phyloP scores from a whole-genome alignment of 2,329 filamentous ascomycete genomes.

The Penicillium vulpinum region DNA sequence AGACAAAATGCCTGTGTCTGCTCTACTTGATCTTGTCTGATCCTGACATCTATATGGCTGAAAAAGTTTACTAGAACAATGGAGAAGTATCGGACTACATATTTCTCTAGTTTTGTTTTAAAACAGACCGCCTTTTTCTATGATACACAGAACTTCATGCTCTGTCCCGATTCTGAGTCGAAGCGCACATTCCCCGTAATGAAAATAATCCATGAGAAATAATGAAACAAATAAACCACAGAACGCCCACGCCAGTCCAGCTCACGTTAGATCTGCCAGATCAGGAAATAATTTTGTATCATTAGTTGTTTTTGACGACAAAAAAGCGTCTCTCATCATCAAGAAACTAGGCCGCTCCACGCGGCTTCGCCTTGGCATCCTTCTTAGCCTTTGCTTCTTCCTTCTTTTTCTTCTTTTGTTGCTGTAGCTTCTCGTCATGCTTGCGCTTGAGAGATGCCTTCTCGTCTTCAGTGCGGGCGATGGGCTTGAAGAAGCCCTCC shows the following conservation, averaged over 20 bases:
- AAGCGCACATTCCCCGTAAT: conserved; percentile 1
- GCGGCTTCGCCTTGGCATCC: conserved; percentile 81
- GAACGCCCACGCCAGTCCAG: conserved; percentile 19
- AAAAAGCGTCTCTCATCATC: background rate
- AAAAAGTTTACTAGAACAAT: background rate
- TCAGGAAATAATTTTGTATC: conserved; percentile 7
- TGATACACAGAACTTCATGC: conserved; percentile 17
- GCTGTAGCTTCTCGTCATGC: conserved; percentile 85
- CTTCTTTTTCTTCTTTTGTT: conserved; percentile 94
- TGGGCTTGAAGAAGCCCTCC: conserved; percentile 94
- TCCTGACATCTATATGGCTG: background rate
- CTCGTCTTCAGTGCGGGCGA: conserved; percentile 84
- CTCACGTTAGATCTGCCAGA: conserved; percentile 11
- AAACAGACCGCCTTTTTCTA: conserved; percentile 3
- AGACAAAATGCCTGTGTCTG: background rate
- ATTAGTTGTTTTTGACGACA: background rate
- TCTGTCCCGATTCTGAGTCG: background rate
- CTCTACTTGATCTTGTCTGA: conserved; percentile 11
- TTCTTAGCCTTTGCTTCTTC: conserved; percentile 95
- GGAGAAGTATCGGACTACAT: background rate
- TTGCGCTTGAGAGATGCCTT: conserved; percentile 87
- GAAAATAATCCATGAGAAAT: conserved; percentile 4
- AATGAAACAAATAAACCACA: conserved; percentile 4
- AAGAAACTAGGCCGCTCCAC: conserved; percentile 54
- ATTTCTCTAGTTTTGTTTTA: background rate